phyloP scores from a whole-genome alignment of 371 early-diverging fungal species.

The Mortierella sp. region DNA sequence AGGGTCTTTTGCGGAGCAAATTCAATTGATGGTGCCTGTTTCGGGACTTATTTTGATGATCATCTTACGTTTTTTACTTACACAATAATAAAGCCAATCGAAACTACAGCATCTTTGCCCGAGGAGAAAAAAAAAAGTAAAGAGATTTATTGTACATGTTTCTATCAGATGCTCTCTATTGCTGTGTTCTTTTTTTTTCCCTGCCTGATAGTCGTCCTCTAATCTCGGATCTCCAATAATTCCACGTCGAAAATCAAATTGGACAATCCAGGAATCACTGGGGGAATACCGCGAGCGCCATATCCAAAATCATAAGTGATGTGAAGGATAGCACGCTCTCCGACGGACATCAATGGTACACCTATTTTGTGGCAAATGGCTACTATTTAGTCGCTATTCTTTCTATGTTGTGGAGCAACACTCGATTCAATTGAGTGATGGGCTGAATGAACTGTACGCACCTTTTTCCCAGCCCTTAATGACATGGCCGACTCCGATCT shows the following conservation, averaged over 20 bases:
- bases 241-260: constrained; percentile 91
- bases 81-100: not conserved
- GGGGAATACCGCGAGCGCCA: constrained; percentile 78
- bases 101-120: not conserved
- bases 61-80: not conserved
- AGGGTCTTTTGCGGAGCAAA: constrained; percentile 15
- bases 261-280: constrained; percentile 87
- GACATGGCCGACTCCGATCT: constrained; percentile 95
- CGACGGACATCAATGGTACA: constrained; percentile 90
- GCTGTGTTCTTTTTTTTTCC: not conserved
- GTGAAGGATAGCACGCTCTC: constrained; percentile 78
- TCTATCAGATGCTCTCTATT: not conserved
- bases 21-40: not conserved
- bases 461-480: constrained; percentile 89
- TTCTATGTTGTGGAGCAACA: not conserved
- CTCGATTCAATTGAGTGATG: not conserved
- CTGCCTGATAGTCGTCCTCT: not conserved
- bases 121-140: not conserved
- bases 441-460: not conserved
- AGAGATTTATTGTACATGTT: constrained; percentile 5
- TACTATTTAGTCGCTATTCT: too few relatives aligned
- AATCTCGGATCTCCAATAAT: constrained; percentile 87
- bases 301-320: constrained; percentile 86
- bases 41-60: not conserved
- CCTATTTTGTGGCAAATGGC: constrained; percentile 56